Conservation (phyloP, 352 stramenopile species). For the Pythium graminicola region DNA sequence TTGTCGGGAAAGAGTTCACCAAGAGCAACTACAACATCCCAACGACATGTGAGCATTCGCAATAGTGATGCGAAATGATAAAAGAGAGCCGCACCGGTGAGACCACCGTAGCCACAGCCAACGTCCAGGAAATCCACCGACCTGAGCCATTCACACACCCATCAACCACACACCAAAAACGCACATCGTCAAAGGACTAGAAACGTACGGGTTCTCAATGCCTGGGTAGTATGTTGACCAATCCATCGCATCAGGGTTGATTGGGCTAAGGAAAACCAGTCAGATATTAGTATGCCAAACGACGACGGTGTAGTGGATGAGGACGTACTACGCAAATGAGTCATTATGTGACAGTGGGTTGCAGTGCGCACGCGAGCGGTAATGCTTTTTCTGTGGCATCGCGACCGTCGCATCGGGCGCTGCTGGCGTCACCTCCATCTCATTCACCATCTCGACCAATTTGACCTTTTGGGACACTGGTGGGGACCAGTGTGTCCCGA, state of each 20-base stretch:
- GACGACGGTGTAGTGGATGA: no score
- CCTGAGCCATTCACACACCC: constrained; percentile 22
- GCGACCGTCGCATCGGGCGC: constrained; percentile 30
- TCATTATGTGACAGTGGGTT: constrained; percentile 97
- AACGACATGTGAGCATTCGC: constrained; percentile 4
- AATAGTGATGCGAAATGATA: not conserved
- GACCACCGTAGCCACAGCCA: constrained; percentile 96
- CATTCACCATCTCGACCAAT: constrained; percentile 24
- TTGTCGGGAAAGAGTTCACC: constrained; percentile 89
- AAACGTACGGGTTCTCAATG: constrained; percentile 61
- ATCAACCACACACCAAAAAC: no score
- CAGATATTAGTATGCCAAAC: not conserved
- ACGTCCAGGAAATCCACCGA: constrained; percentile 94
- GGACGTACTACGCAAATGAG: constrained; percentile 92
- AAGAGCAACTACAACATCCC: constrained; percentile 84
- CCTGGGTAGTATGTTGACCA: constrained; percentile 92
- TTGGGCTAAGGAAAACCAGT: constrained; percentile 42
- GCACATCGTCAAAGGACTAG: not conserved
- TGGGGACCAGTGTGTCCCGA: constrained; percentile 15
- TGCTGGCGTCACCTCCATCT: constrained; percentile 14
- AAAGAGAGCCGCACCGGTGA: constrained; percentile 64
- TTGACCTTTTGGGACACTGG: constrained; percentile 6
- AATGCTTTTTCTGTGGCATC: constrained; percentile 95
- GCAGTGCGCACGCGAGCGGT: constrained; percentile 93
- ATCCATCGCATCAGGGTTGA: constrained; percentile 84